Base-by-base conservation (phyloP, 257 asterid species). In the Hygrophila difformis region DNA sequence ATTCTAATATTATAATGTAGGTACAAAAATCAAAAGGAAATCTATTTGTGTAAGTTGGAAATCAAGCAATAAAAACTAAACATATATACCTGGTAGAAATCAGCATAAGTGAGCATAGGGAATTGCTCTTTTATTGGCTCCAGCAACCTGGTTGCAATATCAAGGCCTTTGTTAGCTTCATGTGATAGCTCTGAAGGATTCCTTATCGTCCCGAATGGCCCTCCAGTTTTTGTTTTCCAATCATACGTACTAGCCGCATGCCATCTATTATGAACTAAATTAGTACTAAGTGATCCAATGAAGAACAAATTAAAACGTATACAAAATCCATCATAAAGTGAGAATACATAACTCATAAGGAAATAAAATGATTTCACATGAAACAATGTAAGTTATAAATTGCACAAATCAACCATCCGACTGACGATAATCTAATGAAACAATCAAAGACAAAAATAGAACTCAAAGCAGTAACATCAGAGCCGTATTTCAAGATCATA, bases 171-270 rank as follows among this genome's bases (percentile, higher is more conserved):
- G 75, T 84, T 84, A 11, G 95, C 95, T 49, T 23, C 78, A 55
- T 84, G 87, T 46, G 77, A 61, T 44, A 81, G 87, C 72, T 84
- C 95, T 5, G 38, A 48, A 1, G 65, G 74, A 47, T 68, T 55
- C 62, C 67, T 74, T 44, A 77, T 84, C 1, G 95, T 84, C 43
- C 95, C 93, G 26, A 84, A 84, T 6, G 95, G 95, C 12, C 95
- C 95, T 15, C 87, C 93, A 2, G 86, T 77, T 65, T 73, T 84
- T 15, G 84, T 75, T 54, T 67, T 50, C 55, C 70, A 65, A 61
- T 84, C 93, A 57, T 71, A 80, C 0, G 78, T 63, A 44, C 72
- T 73, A 42, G 74, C 73, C 2, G 77, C 56, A 58, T 64, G 79
- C 77, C 76, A 70, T 47, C 82, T 70, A 26, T n/a, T n/a, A n/a